A percentile compares a stretch with the other conserved stretches of the same genome.
phyloP scores from a whole-genome alignment of 305 asterid genomes.

The Fraxinus platypoda region DNA sequence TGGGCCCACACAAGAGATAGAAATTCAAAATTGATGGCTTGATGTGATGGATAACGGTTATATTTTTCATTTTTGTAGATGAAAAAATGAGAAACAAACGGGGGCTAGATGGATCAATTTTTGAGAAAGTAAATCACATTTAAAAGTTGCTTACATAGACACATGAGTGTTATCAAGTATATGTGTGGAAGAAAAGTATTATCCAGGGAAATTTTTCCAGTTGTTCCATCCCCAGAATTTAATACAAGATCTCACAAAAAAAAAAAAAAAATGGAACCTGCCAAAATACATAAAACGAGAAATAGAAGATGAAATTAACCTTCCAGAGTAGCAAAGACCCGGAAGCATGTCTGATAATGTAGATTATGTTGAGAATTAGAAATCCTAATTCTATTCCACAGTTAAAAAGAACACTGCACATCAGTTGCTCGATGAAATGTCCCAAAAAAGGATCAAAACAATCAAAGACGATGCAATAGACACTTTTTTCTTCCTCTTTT shows the following conservation, averaged over 20 bases:
- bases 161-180: neutral
- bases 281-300: neutral
- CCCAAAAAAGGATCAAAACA: neutral
- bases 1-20: no score
- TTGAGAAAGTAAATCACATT: neutral
- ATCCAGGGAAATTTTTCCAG: neutral
- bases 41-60: no score
- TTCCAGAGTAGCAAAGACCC: conserved; percentile 84
- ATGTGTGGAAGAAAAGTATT: neutral
- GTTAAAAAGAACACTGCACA: neutral
- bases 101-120: neutral
- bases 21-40: no score
- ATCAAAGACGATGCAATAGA: neutral
- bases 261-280: neutral
- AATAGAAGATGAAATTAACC: conserved; percentile 38
- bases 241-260: neutral
- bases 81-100: no score
- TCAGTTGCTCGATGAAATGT: neutral
- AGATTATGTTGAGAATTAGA: no score
- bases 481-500: neutral
- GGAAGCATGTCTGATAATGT: conserved; percentile 34
- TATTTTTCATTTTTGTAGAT: no score
- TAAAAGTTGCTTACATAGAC: neutral
- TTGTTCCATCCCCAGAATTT: conserved; percentile 2
- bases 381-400: no score